These are phyloP conservation scores for Fusarium aywerte DNA, from an alignment of 2,329 filamentous ascomycete species.

Conservation along the genomic window DNA sequence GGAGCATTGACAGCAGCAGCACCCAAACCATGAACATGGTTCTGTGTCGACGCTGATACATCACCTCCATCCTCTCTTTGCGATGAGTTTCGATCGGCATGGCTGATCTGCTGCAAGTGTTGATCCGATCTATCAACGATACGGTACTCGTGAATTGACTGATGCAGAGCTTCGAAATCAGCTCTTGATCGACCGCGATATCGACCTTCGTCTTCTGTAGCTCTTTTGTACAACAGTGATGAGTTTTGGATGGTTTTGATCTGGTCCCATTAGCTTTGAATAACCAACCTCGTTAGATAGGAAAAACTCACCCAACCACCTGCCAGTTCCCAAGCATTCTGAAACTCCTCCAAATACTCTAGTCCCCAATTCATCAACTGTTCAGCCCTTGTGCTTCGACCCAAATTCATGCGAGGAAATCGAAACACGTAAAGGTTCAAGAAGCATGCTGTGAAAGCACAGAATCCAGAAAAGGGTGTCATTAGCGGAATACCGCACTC, in stretches of 20 bases:
- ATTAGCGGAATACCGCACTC: slow-evolving; percentile 52
- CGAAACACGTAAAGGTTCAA: slow-evolving; percentile 54
- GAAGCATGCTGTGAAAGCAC: slow-evolving; percentile 57
- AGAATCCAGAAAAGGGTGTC: slow-evolving; percentile 59
- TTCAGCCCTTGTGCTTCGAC: slow-evolving; percentile 25
- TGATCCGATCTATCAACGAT: slow-evolving; percentile 37
- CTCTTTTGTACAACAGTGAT: slow-evolving; percentile 34
- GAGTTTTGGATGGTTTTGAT: slow-evolving; percentile 44
- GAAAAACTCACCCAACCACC: slow-evolving; percentile 41
- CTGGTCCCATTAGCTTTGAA: slow-evolving; percentile 1
- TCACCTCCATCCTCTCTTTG: not conserved
- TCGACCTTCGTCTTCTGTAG: slow-evolving; percentile 33
- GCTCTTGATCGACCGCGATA: slow-evolving; percentile 35
- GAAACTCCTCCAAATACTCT: slow-evolving; percentile 40
- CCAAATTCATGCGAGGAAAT: slow-evolving; percentile 56
- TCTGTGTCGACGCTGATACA: not conserved
- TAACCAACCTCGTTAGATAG: no score
- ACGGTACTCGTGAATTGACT: slow-evolving; percentile 39
- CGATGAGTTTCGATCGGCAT: slow-evolving; percentile 30
- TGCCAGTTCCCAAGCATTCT: slow-evolving; percentile 39
- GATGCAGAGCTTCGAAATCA: slow-evolving; percentile 36
- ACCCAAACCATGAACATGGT: not conserved
- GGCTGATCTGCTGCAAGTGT: slow-evolving; percentile 38
- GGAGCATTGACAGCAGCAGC: not conserved
- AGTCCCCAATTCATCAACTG: slow-evolving; percentile 37